These are phyloP conservation scores for Naganishia cerealis DNA, from an alignment of 1,284 basidiomycete genomes.

Conservation along the genomic window DNA sequence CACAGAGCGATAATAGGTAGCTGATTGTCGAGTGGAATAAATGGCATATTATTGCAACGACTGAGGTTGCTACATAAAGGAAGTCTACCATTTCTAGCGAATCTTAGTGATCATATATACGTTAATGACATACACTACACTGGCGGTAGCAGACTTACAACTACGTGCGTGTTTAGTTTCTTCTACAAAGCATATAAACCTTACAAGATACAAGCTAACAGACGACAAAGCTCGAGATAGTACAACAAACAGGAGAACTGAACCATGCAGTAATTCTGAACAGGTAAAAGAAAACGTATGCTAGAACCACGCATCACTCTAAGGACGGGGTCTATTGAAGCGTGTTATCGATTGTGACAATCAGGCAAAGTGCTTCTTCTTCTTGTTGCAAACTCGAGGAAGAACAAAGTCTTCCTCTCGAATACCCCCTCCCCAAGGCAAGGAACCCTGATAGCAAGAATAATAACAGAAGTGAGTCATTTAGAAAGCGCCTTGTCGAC, in stretches of 20 bases:
- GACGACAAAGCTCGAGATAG: not conserved
- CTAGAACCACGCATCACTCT: not conserved
- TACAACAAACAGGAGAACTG: not conserved
- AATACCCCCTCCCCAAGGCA: constrained; percentile 91
- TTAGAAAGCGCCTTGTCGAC: not conserved
- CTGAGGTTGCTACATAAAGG: no score
- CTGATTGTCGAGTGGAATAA: no score
- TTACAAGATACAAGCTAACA: constrained; percentile 4
- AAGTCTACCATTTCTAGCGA: no score
- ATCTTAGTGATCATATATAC: not conserved
- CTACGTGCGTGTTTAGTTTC: constrained; percentile 3
- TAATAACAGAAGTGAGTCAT: not conserved
- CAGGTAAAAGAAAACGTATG: not conserved
- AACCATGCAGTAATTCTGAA: not conserved
- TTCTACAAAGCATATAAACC: not conserved
- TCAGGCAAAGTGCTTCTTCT: constrained; percentile 25
- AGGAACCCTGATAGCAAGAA: constrained; percentile 60
- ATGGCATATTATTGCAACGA: no score
- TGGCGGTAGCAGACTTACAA: not conserved
- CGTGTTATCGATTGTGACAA: not conserved
- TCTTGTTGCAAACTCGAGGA: constrained; percentile 53
- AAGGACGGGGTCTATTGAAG: no score
- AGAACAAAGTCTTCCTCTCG: constrained; percentile 56
- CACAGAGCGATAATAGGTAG: no score
- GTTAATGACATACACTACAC: not conserved